Conservation (phyloP, 1,139 yeast genomes). For the Yamadazyma siamensis region DNA sequence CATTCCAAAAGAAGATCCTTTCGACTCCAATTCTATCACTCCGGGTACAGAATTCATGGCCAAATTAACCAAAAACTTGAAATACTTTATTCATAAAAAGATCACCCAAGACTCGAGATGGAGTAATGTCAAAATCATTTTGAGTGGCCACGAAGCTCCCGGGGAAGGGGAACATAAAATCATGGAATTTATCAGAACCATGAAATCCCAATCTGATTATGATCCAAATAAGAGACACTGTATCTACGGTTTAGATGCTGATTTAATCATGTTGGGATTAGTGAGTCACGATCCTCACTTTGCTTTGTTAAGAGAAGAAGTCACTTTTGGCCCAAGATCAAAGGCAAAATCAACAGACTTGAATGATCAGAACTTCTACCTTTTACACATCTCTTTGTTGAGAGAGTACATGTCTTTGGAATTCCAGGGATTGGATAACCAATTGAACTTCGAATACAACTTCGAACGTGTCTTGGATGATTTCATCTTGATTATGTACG, state of each 20-base stretch:
- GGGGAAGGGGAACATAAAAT: conserved; percentile 99
- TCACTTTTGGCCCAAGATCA: conserved; percentile 68
- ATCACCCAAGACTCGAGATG: conserved; percentile 86
- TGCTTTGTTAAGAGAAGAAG: conserved; percentile 93
- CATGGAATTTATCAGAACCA: conserved; percentile 87
- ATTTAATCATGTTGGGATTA: conserved; percentile 90
- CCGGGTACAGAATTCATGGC: conserved; percentile 99
- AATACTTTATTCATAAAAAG: conserved; percentile 90
- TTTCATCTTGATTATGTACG: conserved; percentile 86
- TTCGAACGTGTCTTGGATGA: conserved; percentile 92
- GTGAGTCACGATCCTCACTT: conserved; percentile 97
- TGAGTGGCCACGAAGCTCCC: conserved; percentile 96
- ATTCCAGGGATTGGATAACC: conserved; percentile 65
- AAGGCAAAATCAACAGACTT: conserved; percentile 47
- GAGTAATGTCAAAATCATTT: conserved; percentile 78
- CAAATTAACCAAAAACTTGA: conserved; percentile 72
- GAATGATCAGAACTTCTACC: conserved; percentile 74
- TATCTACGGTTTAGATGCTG: conserved; percentile 96
- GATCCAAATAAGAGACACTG: conserved; percentile 90
- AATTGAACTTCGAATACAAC: conserved; percentile 66
- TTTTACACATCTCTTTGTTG: conserved; percentile 80
- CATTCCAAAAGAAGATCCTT: conserved; percentile 72
- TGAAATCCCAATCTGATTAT: conserved; percentile 81
- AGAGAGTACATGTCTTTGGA: conserved; percentile 91
- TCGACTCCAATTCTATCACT: conserved; percentile 95